These are phyloP conservation scores for Fereydounia khargensis DNA, from an alignment of 1,284 basidiomycete genomes.

Conservation along the genomic window DNA sequence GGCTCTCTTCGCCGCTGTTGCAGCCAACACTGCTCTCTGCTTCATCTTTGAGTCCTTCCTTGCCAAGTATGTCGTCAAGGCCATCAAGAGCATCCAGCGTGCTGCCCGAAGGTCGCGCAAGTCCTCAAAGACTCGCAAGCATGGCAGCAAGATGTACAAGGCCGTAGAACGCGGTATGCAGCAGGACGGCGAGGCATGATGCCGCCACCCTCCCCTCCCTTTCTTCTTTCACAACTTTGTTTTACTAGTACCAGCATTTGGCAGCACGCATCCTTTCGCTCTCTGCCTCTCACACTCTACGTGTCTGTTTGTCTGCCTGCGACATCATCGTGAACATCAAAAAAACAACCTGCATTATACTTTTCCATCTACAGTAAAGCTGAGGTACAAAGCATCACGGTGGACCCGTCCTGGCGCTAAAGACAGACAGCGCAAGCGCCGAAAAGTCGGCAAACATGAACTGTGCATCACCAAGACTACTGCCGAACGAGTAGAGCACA, in stretches of 20 bases:
- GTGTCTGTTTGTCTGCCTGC: too few species aligned
- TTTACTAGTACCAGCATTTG: too few species aligned
- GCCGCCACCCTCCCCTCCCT: too few species aligned
- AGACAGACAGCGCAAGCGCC: constrained; percentile 12
- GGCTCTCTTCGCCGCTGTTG: constrained; percentile 70
- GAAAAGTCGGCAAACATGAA: constrained; percentile 66
- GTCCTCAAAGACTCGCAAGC: constrained; percentile 1
- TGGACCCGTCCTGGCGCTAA: constrained; percentile 23
- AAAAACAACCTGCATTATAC: neutral
- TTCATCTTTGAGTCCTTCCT: constrained; percentile 69
- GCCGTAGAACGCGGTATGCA: constrained; percentile 35
- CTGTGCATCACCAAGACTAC: constrained; percentile 91
- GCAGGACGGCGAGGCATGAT: constrained; percentile 34
- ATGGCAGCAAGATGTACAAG: constrained; percentile 39
- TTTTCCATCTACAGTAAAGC: neutral
- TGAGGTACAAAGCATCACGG: too few species aligned
- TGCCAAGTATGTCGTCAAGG: constrained; percentile 22
- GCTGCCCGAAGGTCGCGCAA: neutral
- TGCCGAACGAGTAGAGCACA: constrained; percentile 90
- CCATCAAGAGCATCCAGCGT: constrained; percentile 34
- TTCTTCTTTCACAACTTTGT: too few species aligned
- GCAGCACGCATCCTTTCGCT: too few species aligned
- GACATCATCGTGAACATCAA: neutral
- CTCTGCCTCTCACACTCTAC: too few species aligned
- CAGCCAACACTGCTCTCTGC: constrained; percentile 72